A percentile compares a stretch with the other conserved stretches of the same genome.
phyloP scores from a whole-genome alignment of 1,139 yeast genomes.

The Insectozyma bohioensis region DNA sequence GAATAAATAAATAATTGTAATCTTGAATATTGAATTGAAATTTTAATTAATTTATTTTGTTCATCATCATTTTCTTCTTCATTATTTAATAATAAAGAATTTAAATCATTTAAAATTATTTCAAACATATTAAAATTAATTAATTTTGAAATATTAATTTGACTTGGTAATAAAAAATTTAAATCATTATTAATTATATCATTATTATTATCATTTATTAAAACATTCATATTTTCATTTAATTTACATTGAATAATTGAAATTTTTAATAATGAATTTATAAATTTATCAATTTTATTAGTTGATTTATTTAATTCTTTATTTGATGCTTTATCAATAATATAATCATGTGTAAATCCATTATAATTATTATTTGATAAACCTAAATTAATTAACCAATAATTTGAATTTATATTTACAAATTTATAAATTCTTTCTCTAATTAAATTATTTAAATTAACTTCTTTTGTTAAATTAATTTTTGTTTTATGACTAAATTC shows the following conservation, averaged over 20 bases:
- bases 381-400: constrained; percentile 46
- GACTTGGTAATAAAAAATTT: constrained; percentile 18
- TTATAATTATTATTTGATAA: constrained; percentile 38
- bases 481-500: constrained; percentile 48
- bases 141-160: constrained; percentile 27
- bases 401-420: constrained; percentile 43
- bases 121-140: constrained; percentile 48
- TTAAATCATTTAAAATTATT: constrained; percentile 35
- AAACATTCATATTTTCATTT: constrained; percentile 39
- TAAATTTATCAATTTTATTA: constrained; percentile 31
- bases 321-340: constrained; percentile 36
- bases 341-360: constrained; percentile 44
- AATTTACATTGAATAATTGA: constrained; percentile 44
- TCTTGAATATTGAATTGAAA: constrained; percentile 40
- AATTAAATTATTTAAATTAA: constrained; percentile 34
- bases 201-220: constrained; percentile 21
- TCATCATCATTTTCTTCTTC: constrained; percentile 12
- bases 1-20: constrained; percentile 41
- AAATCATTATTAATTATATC: constrained; percentile 12
- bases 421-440: constrained; percentile 48
- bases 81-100: constrained; percentile 14
- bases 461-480: constrained; percentile 33
- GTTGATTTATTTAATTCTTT: constrained; percentile 20
- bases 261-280: constrained; percentile 40
- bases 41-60: constrained; percentile 26